These are phyloP conservation scores for Neonectria coccinea DNA, from an alignment of 2,329 filamentous ascomycete species.

Conservation along the genomic window DNA sequence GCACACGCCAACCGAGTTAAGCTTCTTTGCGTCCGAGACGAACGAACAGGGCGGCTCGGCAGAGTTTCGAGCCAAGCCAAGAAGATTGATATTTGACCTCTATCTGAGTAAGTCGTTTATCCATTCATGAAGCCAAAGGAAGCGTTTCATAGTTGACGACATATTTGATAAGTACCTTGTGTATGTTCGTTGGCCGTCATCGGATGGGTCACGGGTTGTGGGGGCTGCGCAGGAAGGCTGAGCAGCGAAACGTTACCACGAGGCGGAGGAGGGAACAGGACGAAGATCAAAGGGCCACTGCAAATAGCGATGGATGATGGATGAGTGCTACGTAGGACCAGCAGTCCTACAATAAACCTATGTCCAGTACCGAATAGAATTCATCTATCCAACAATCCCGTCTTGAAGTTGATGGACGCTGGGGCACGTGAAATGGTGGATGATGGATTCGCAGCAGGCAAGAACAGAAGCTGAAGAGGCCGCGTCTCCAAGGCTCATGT, in stretches of 20 bases:
- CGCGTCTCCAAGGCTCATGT: conserved; percentile 36
- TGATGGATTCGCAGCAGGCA: no score
- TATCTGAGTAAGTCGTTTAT: no score
- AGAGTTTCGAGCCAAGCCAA: conserved; percentile 10
- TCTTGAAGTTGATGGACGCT: conserved; percentile 24
- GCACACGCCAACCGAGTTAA: conserved; percentile 44
- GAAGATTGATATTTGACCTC: not conserved
- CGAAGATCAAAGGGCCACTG: not conserved
- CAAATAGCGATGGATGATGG: not conserved
- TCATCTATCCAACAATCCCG: not conserved
- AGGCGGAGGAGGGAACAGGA: not conserved
- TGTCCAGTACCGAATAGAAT: not conserved
- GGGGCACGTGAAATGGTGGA: conserved; percentile 31
- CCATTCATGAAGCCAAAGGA: not conserved
- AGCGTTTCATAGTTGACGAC: not conserved
- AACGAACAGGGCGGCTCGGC: conserved; percentile 32
- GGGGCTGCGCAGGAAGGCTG: conserved; percentile 14
- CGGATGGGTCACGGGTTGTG: not conserved
- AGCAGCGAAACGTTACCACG: conserved; percentile 25
- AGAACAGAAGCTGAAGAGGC: conserved; percentile 28
- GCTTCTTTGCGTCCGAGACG: conserved; percentile 39
- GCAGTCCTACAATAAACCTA: no score
- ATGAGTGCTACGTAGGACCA: conserved; percentile 6
- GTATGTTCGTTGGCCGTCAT: not conserved
- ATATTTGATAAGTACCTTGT: no score